phyloP scores from a whole-genome alignment of 2,329 filamentous ascomycete genomes.

The Penicillium brasilianum region DNA sequence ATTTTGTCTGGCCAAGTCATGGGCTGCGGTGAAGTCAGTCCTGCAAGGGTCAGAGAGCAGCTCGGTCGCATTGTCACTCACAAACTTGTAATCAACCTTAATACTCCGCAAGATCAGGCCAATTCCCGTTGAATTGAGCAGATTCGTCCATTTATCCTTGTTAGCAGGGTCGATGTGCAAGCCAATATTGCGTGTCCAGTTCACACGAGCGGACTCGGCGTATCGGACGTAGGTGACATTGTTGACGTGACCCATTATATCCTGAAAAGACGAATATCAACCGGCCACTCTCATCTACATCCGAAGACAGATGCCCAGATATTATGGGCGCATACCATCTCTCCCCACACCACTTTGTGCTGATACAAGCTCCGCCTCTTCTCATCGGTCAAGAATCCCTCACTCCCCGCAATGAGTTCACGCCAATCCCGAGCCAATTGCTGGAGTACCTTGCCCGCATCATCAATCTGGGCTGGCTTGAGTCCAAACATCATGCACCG shows the following conservation, averaged over 20 bases:
- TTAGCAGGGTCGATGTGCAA: slow-evolving; percentile 65
- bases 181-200: slow-evolving; percentile 76
- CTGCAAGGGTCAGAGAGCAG: background rate
- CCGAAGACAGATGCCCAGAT: background rate
- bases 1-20: slow-evolving; percentile 83
- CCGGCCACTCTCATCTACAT: background rate
- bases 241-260: slow-evolving; percentile 75
- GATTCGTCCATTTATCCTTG: slow-evolving; percentile 67
- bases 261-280: slow-evolving; percentile 41
- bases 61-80: slow-evolving; percentile 50
- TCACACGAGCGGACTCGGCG: slow-evolving; percentile 79
- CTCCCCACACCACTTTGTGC: slow-evolving; percentile 78
- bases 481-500: slow-evolving; percentile 78
- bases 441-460: slow-evolving; percentile 64
- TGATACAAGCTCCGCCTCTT: slow-evolving; percentile 66
- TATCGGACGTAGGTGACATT: slow-evolving; percentile 84
- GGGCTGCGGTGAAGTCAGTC: slow-evolving; percentile 58
- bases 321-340: slow-evolving; percentile 66
- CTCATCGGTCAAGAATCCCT: slow-evolving; percentile 72
- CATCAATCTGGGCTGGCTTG: slow-evolving; percentile 59
- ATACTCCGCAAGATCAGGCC: slow-evolving; percentile 83
- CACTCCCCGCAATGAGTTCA: slow-evolving; percentile 71
- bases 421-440: slow-evolving; percentile 71
- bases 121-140: slow-evolving; percentile 68
- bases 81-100: slow-evolving; percentile 85